Conservation (phyloP, 2,329 filamentous ascomycete genomes). For the Septoria linicola region DNA sequence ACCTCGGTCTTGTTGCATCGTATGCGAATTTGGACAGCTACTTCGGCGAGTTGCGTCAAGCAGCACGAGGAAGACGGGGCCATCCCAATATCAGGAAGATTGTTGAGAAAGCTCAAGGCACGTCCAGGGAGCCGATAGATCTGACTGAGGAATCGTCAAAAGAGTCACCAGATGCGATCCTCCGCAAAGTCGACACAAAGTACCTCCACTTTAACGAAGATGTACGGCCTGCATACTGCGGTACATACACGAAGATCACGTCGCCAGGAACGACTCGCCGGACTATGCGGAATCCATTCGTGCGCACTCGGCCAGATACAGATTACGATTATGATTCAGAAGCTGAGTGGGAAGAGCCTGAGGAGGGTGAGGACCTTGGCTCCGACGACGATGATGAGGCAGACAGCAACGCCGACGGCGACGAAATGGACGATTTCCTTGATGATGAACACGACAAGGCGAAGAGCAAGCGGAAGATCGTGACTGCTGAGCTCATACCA, state of each 20-base stretch:
- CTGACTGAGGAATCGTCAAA: constrained; percentile 39
- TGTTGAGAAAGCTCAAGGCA: constrained; percentile 47
- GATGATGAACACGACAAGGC: constrained; percentile 75
- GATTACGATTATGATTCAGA: constrained; percentile 86
- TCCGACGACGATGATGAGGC: constrained; percentile 66
- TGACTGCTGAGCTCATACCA: constrained; percentile 69
- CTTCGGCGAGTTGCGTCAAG: constrained; percentile 17
- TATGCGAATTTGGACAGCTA: constrained; percentile 25
- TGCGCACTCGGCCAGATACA: constrained; percentile 58
- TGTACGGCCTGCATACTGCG: constrained; percentile 66
- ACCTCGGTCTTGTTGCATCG: constrained; percentile 30
- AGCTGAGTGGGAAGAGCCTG: constrained; percentile 75
- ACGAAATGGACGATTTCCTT: constrained; percentile 85
- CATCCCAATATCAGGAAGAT: constrained; percentile 33
- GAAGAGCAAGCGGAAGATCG: constrained; percentile 57
- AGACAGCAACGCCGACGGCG: constrained; percentile 72
- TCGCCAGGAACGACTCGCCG: constrained; percentile 46
- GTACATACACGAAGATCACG: constrained; percentile 66
- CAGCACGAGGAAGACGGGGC: constrained; percentile 24
- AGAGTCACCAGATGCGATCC: constrained; percentile 24
- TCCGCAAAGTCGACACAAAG: constrained; percentile 59
- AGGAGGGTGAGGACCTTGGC: constrained; percentile 65
- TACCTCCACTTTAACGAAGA: constrained; percentile 61
- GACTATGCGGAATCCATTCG: constrained; percentile 55
- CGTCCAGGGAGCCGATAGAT: constrained; percentile 44